Conservation (phyloP, 192 early-diverging fungal genomes). For the Coemansia sp. region DNA sequence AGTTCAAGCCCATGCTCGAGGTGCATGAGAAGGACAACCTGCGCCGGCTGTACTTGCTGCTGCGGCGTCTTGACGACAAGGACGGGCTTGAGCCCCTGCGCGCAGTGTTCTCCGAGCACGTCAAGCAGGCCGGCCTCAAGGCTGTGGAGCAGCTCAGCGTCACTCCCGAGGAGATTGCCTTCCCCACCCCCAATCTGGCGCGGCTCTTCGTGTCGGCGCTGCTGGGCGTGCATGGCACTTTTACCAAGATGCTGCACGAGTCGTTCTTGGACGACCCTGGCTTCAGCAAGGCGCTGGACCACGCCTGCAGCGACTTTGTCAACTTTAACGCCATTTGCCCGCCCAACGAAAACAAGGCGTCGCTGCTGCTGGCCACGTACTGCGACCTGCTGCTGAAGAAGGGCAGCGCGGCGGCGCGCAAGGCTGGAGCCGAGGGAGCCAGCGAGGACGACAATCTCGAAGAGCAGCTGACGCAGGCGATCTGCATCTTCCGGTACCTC, state of each 20-base stretch:
- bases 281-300: constrained; percentile 90
- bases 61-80: constrained; percentile 70
- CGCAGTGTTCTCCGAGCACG: constrained; percentile 73
- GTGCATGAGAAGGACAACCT: constrained; percentile 88
- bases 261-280: constrained; percentile 81
- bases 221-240: constrained; percentile 86
- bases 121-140: constrained; percentile 74
- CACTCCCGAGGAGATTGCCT: constrained; percentile 58
- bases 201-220: constrained; percentile 84
- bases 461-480: constrained; percentile 57
- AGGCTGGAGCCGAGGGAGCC: constrained; percentile 40
- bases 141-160: constrained; percentile 56
- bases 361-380: constrained; percentile 89
- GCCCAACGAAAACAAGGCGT: constrained; percentile 67
- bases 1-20: constrained; percentile 90
- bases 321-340: constrained; percentile 89
- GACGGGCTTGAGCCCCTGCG: constrained; percentile 84
- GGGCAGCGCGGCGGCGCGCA: constrained; percentile 56
- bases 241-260: constrained; percentile 71
- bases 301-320: constrained; percentile 92
- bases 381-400: constrained; percentile 89
- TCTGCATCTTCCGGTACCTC: constrained; percentile 95
- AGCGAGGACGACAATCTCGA: constrained; percentile 56
- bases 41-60: constrained; percentile 81
- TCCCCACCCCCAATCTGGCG: constrained; percentile 48